These are phyloP conservation scores for Paraconiothyrium sp. DNA, from an alignment of 2,329 filamentous ascomycete genomes.

Conservation along the genomic window DNA sequence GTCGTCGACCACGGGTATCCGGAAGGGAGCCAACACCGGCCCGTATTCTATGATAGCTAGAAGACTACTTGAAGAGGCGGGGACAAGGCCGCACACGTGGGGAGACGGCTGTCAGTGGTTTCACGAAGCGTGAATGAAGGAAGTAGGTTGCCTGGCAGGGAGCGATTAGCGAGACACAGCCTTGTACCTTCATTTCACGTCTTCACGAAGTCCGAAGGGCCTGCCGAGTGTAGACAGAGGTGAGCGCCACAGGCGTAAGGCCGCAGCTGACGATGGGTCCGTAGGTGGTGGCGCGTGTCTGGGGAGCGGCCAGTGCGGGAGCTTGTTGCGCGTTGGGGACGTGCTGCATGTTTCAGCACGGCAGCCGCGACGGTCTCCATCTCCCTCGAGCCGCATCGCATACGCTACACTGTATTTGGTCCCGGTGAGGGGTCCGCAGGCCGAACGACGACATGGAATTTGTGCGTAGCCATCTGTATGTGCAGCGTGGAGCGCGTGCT, in stretches of 20 bases:
- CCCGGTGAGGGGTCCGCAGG: constrained; percentile 20
- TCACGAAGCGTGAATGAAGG: background rate
- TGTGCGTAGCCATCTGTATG: background rate
- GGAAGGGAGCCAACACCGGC: background rate
- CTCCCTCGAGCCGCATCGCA: constrained; percentile 4
- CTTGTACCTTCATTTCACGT: constrained; percentile 11
- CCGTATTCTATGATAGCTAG: background rate
- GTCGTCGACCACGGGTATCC: background rate
- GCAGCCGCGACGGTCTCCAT: constrained; percentile 8
- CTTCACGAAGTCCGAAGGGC: constrained; percentile 7
- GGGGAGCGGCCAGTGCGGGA: constrained; percentile 2
- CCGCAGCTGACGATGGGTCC: background rate
- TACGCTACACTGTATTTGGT: constrained; percentile 8
- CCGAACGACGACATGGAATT: constrained; percentile 10
- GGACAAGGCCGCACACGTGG: background rate
- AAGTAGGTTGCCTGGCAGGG: constrained; percentile 5
- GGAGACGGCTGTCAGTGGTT: constrained; percentile 4
- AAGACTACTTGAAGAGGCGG: background rate
- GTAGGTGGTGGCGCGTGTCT: background rate
- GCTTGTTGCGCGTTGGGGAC: constrained; percentile 2
- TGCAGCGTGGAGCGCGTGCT: constrained; percentile 20
- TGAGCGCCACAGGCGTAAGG: constrained; percentile 4
- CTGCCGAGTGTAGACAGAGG: background rate
- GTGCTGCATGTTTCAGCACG: constrained; percentile 5
- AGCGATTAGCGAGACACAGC: constrained; percentile 5